Conservation (phyloP, 2,329 filamentous ascomycete species). For the Colletotrichum sojae region DNA sequence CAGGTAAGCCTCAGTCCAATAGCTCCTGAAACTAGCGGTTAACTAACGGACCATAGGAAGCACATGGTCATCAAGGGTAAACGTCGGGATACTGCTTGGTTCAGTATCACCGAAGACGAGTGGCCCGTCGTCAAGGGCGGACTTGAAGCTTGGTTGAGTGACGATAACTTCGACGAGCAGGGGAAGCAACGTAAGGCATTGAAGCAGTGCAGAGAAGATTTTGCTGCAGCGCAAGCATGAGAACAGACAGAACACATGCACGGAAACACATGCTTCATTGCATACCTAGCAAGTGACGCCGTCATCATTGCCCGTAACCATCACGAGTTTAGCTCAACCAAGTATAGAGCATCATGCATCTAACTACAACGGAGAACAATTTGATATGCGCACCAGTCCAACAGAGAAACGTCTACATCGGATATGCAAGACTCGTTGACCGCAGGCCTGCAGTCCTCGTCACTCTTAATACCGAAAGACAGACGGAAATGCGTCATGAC, state of each 20-base stretch:
- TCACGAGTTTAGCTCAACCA: no score
- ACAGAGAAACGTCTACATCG: not conserved
- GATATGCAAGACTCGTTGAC: constrained; percentile 8
- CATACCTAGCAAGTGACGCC: no score
- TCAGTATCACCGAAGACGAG: constrained; percentile 70
- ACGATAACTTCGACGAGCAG: constrained; percentile 68
- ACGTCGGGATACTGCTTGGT: constrained; percentile 73
- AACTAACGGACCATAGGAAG: constrained; percentile 52
- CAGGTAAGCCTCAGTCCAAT: constrained; percentile 49
- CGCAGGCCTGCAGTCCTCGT: not conserved
- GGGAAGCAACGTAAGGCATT: constrained; percentile 66
- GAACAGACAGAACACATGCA: not conserved
- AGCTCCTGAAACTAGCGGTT: not conserved
- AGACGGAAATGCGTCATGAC: constrained; percentile 8
- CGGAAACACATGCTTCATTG: no score
- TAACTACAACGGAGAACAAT: no score
- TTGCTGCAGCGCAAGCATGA: not conserved
- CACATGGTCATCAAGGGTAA: constrained; percentile 72
- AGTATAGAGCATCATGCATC: not conserved
- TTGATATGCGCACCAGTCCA: not conserved
- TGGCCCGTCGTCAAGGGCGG: constrained; percentile 64
- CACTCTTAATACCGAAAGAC: not conserved
- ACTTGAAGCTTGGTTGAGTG: constrained; percentile 68
- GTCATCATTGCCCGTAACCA: no score
- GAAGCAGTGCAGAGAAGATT: constrained; percentile 48